Base-by-base conservation (phyloP, 2,329 filamentous ascomycete species). In the Monosporascus sp. region DNA sequence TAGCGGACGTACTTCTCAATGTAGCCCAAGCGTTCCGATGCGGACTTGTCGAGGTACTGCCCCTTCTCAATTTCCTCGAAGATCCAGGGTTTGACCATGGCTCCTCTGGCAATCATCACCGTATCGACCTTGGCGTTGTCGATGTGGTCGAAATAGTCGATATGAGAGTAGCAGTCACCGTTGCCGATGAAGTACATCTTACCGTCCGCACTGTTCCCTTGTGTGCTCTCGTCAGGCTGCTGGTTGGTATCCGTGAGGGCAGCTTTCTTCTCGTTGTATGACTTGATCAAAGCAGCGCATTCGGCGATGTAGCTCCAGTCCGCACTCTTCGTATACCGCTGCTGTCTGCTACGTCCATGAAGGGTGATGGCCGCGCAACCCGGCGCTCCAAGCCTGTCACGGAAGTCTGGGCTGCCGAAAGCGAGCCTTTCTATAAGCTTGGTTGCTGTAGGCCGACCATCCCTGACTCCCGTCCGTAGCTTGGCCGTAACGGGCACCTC, bases 81-180 rank as follows among this genome's bases (percentile, higher is more conserved):
- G 58, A 99, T 79, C 94, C 94, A 99, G 1, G 94, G 94, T 75
- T 99, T 99, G 74, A 97, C 90, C 54, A 99, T 81, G 9, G 94
- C 94, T 53, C 94, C 94, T 56, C 94, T 89, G n/a, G 87, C 94
- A 56, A 97, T 85, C 94, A 99, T 97, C 67, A 96, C 89, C n/a
- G 85, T 85, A 74, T 97, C 93, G 46, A 97, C 91, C 47, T 84
- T 83, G 37, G 90, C 82, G 55, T 93, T 82, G 48, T 87, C 79
- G 40, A 97, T 77, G 65, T 94, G 86, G 53, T 85, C 76, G 58
- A 85, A 85, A 75, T 97, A 97, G 68, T 97, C 91, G 34, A 86
- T 75, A 70, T 97, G 91, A 5, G 91, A 97, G 75, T 90, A 97
- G 72, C 92, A 94, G 73, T 99, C 94, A 48, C 94, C 94, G 70